A percentile compares a stretch with the other conserved stretches of the same genome.
Conservation (phyloP, 805 yeast species). For the Hyphopichia homilentoma region DNA sequence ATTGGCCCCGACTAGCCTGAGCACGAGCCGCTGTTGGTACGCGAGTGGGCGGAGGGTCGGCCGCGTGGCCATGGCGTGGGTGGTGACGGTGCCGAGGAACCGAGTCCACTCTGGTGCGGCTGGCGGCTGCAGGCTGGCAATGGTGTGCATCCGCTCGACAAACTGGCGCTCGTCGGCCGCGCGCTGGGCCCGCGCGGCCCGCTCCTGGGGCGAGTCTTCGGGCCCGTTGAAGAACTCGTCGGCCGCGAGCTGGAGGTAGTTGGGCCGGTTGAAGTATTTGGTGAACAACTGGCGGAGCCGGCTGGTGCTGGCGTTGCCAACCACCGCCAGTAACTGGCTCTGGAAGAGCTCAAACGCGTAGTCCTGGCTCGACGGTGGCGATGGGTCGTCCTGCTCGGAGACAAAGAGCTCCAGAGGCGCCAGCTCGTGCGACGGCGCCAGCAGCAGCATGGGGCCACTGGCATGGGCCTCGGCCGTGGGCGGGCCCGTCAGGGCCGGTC, state of each 20-base stretch:
- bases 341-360: constrained; percentile 8
- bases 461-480: too few species aligned
- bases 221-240: constrained; percentile 43
- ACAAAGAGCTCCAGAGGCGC: too few species aligned
- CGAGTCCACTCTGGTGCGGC: constrained; percentile 28
- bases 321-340: constrained; percentile 9
- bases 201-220: too few species aligned
- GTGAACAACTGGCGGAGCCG: constrained; percentile 9
- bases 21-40: constrained; percentile 40
- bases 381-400: too few species aligned
- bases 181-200: background rate
- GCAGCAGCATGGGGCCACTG: too few species aligned
- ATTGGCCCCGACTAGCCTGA: constrained; percentile 34
- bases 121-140: constrained; percentile 4
- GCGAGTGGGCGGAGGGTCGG: constrained; percentile 49
- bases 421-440: too few species aligned
- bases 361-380: too few species aligned
- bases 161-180: background rate
- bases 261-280: constrained; percentile 10
- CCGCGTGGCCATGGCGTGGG: constrained; percentile 70
- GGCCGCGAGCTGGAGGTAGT: constrained; percentile 15
- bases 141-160: background rate
- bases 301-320: constrained; percentile 10
- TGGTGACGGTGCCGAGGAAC: constrained; percentile 58
- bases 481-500: too few species aligned